Evolutionary conservation across 2,329 filamentous ascomycete species (phyloP).

Genomic region (Alternaria solani): DNA sequence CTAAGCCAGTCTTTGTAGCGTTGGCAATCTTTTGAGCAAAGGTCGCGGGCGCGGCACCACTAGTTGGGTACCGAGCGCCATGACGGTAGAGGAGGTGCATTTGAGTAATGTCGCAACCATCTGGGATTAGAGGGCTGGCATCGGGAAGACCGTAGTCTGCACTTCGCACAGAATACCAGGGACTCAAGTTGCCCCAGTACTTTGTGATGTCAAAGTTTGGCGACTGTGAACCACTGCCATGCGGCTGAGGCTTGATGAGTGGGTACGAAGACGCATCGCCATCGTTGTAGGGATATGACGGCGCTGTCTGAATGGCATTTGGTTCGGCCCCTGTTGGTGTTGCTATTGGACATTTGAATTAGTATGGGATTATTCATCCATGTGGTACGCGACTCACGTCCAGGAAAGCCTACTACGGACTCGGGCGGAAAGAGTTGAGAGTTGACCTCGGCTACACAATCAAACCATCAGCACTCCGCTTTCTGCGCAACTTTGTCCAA

Average conservation of each 20-base stretch:
- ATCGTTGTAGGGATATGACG: conserved; percentile 41
- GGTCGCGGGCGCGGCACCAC: conserved; percentile 31
- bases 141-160: conserved; percentile 40
- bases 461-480: conserved; percentile 8
- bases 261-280: conserved; percentile 32
- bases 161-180: conserved; percentile 41
- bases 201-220: conserved; percentile 38
- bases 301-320: conserved; percentile 38
- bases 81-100: conserved; percentile 43
- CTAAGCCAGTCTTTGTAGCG: conserved; percentile 34
- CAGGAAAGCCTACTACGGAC: conserved; percentile 38
- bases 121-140: conserved; percentile 35
- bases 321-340: conserved; percentile 42
- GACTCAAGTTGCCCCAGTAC: conserved; percentile 44
- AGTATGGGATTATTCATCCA: background rate
- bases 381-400: conserved; percentile 15
- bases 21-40: conserved; percentile 40
- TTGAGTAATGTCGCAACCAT: conserved; percentile 39
- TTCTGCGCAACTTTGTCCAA: background rate
- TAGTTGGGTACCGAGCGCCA: conserved; percentile 42
- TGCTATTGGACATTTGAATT: conserved; percentile 2
- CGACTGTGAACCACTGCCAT: conserved; percentile 26
- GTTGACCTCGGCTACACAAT: conserved; percentile 30
- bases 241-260: conserved; percentile 32
- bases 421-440: conserved; percentile 38